These are phyloP conservation scores for Poronia punctata DNA, from an alignment of 495 filamentous ascomycete species.

Conservation along the genomic window DNA sequence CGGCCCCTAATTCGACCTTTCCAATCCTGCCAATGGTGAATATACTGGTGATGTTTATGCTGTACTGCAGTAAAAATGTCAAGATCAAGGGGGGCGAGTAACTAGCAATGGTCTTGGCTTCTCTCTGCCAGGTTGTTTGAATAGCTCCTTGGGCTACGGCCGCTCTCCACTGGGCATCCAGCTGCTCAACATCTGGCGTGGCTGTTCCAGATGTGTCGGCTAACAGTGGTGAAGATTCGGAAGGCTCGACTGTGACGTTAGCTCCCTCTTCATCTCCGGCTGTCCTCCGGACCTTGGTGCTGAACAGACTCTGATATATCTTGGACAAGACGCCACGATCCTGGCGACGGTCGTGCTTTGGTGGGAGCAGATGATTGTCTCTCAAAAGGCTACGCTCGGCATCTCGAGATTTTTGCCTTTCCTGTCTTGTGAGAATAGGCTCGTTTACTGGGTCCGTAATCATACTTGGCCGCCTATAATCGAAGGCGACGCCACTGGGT, in stretches of 20 bases:
- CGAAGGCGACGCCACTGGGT: conserved; percentile 58
- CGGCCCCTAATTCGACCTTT: conserved; percentile 55
- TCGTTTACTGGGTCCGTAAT: conserved; percentile 39
- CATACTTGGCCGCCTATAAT: conserved; percentile 43
- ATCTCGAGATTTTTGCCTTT: conserved; percentile 55
- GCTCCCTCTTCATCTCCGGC: conserved; percentile 27
- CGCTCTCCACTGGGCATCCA: conserved; percentile 67
- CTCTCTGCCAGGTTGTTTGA: conserved; percentile 77
- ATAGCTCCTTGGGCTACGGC: conserved; percentile 66
- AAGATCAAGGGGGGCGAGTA: conserved; percentile 55
- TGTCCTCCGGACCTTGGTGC: conserved; percentile 32
- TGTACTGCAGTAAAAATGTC: conserved; percentile 70
- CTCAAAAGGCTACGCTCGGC: conserved; percentile 70
- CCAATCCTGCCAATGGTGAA: conserved; percentile 62
- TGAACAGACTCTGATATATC: conserved; percentile 36
- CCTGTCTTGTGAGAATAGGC: conserved; percentile 48
- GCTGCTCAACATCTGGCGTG: conserved; percentile 24
- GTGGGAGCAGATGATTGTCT: conserved; percentile 68
- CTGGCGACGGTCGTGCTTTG: conserved; percentile 43
- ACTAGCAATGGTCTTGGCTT: conserved; percentile 56
- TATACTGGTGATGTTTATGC: conserved; percentile 59
- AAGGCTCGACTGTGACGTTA: conserved; percentile 18
- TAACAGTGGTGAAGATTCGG: conserved; percentile 39
- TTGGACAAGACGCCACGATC: conserved; percentile 16
- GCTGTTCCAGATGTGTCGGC: conserved; percentile 4